Percentiles rank a stretch among this genome's conserved stretches.
phyloP scores from a whole-genome alignment of 2,329 filamentous ascomycete genomes.

The Colletotrichum salicis region DNA sequence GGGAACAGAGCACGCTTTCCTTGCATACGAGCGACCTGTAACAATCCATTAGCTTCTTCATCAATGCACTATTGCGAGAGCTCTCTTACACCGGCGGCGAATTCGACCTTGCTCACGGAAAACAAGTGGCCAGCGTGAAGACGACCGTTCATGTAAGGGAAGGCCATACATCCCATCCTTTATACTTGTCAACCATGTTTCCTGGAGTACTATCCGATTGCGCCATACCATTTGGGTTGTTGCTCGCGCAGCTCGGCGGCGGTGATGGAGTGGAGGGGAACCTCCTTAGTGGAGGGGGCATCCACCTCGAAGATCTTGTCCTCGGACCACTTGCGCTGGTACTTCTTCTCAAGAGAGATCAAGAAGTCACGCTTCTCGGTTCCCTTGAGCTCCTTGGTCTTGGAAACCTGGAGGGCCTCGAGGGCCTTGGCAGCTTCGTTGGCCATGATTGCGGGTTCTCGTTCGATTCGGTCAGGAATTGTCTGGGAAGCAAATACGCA shows the following conservation, averaged over 20 bases:
- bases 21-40: slow-evolving; percentile 76
- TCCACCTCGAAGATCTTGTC: slow-evolving; percentile 84
- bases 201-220: slow-evolving; percentile 56
- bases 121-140: slow-evolving; percentile 94
- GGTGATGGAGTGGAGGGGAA: slow-evolving; percentile 78
- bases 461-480: slow-evolving; percentile 8
- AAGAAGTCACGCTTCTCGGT: slow-evolving; percentile 89
- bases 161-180: slow-evolving; percentile 49
- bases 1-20: slow-evolving; percentile 90
- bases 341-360: slow-evolving; percentile 88
- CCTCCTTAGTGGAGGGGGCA: slow-evolving; percentile 81
- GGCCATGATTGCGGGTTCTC: slow-evolving; percentile 53
- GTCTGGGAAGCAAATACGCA: background rate
- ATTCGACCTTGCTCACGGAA: slow-evolving; percentile 92
- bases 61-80: too few relatives aligned
- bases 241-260: slow-evolving; percentile 81
- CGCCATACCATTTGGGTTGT: slow-evolving; percentile 87
- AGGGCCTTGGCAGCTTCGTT: slow-evolving; percentile 58
- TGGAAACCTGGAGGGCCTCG: slow-evolving; percentile 63
- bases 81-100: slow-evolving; percentile 76
- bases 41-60: background rate
- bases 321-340: slow-evolving; percentile 86
- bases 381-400: slow-evolving; percentile 71
- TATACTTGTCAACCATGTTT: background rate
- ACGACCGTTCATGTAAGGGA: slow-evolving; percentile 83